Base-by-base conservation (phyloP, 352 stramenopile species). In the Plasmopara muralis region DNA sequence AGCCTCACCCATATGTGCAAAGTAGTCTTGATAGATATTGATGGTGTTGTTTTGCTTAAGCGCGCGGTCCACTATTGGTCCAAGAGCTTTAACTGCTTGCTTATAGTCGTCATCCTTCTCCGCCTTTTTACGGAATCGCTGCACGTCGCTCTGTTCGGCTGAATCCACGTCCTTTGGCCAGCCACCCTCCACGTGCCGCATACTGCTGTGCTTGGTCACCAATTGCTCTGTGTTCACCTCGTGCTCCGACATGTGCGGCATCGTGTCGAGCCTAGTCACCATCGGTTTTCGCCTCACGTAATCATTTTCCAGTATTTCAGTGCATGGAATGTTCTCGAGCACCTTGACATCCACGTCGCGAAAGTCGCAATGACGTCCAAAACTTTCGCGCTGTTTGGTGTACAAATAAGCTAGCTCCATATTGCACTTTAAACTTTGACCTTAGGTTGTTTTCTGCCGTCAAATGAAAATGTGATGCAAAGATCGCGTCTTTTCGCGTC, bases 21-120 rank as follows among this genome's bases (percentile, higher is more conserved):
- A 98, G 67, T 98, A 98, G 62, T 96, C 88, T 65, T 98, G 87
- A 63, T 98, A 98, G 47, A 98, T 97, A 72, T 98, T 96, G 48
- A 98, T 97, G 8, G 95, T 98, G 70, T 98, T 98, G 70, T 98
- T 98, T 65, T 98, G 95, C 66, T 97, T 96, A 74, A 98, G 93
- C 47, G 89, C 95, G 12, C 85, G 74, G 39, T 97, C 87, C 16
- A 97, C 88, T 52, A 97, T 75, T 0, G 91, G 91, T 1, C 93
- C 92, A 5, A 98, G 77, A 44, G 54, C 75, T 65, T 97, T 97
- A 57, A 98, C 87, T 6, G 93, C 85, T 59, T 90, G 83, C 60
- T 97, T 97, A 70, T 97, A 98, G 56, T 98, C 92, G 52, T 98
- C 93, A 54, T 97, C 95, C 66, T 98, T 98, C 62, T 98, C 93